Conservation (phyloP, 176 grass and related monocot genomes). For the Musa beccarii region DNA sequence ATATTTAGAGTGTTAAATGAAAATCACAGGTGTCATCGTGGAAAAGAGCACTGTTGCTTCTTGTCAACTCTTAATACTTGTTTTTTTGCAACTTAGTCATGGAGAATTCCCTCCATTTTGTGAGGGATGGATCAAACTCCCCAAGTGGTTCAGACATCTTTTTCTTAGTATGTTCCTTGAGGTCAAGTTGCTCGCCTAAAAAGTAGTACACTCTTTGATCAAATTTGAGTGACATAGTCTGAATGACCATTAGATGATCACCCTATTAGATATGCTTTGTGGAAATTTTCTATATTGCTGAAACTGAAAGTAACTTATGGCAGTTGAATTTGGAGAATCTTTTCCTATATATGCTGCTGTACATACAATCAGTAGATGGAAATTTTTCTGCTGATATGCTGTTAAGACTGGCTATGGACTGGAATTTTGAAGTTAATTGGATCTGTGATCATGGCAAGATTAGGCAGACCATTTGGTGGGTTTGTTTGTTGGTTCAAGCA, state of each 20-base stretch:
- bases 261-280: not conserved
- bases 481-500: not conserved
- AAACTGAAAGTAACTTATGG: not conserved
- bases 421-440: not conserved
- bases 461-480: not conserved
- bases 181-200: not conserved
- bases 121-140: not conserved
- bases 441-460: not conserved
- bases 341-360: not conserved
- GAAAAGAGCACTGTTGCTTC: not conserved
- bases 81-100: not conserved
- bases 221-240: not conserved
- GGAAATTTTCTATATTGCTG: not conserved
- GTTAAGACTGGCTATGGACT: not conserved
- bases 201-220: not conserved
- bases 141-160: not conserved
- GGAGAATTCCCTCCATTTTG: not conserved
- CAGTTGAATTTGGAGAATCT: not conserved
- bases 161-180: not conserved
- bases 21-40: not conserved
- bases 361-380: not conserved
- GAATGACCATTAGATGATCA: not conserved
- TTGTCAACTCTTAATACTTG: not conserved
- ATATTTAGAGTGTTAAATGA: not conserved
- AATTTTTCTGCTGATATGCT: not conserved